These are phyloP conservation scores for Nitzschia inconspicua DNA, from an alignment of 108 stramenopile species.

Conservation along the genomic window DNA sequence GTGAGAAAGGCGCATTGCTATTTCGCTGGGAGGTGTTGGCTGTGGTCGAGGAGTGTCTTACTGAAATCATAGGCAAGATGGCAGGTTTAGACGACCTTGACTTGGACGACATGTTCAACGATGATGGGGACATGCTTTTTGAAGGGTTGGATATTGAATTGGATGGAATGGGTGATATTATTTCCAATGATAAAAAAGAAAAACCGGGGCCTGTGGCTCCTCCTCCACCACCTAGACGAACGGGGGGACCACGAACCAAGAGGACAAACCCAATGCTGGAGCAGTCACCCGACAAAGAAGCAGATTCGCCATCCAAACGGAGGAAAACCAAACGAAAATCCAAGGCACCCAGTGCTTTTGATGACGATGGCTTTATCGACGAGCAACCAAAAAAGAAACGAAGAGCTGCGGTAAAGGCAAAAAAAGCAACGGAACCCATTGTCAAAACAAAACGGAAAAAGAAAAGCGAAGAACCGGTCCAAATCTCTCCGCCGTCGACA, in stretches of 20 bases:
- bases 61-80: too few relatives aligned
- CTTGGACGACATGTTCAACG: constrained; percentile 46
- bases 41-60: too few relatives aligned
- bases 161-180: constrained; percentile 40
- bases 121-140: constrained; percentile 32
- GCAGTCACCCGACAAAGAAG: not conserved
- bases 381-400: constrained; percentile 31
- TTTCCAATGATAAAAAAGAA: constrained; percentile 2
- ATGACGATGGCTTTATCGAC: constrained; percentile 19
- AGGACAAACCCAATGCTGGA: constrained; percentile 11
- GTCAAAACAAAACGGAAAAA: not conserved
- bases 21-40: too few relatives aligned
- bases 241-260: constrained; percentile 24
- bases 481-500: not conserved
- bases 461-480: constrained; percentile 3
- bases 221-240: constrained; percentile 1
- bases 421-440: constrained; percentile 2
- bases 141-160: constrained; percentile 33
- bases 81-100: constrained; percentile 43
- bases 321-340: constrained; percentile 39
- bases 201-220: not conserved
- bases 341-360: constrained; percentile 16
- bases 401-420: constrained; percentile 5
- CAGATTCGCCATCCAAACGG: not conserved
- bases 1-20: too few relatives aligned